Base-by-base conservation (phyloP, 305 asterid genomes). In the Rubia tinctorum region DNA sequence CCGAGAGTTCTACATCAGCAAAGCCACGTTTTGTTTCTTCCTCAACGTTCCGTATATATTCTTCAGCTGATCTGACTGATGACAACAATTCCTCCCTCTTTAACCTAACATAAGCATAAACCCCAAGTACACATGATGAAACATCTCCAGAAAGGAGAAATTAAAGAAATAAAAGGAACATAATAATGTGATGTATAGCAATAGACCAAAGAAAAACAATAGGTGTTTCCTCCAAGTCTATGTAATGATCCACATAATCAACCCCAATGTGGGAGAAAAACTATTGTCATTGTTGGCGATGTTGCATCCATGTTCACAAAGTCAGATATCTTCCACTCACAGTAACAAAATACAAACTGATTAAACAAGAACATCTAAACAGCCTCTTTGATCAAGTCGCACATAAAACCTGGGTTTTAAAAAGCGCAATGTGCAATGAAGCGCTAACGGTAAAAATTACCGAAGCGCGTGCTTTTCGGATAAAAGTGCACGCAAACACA, bases 11-110 rank as follows among this genome's bases (percentile, higher is more conserved):
- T 49, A 66, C 75, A 49, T 55, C 66, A 69, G 79, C 75, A 69
- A 89, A 83, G 76, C 84, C 85, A 81, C 83, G 93, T 74, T 83
- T 85, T 39, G 82, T 88, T 75, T 94, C 86, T 84, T 95, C 99
- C 82, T 95, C 96, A 75, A 89, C 95, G 69, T 84, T 87, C 69
- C 86, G 85, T 60, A 91, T 78, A 55, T 84, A 76, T 66, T 95
- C 97, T 79, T 89, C 85, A n/a, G 98, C 93, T 22, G 96, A 88
- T 83, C 81, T 80, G 58, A 91, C 91, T 76, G 87, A 68, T 71
- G 90, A 81, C 80, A 85, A 95, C 89, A 92, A 76, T 81, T 95
- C 98, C 89, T 83, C 81, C 86, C 76, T 92, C 77, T 89, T 89
- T 77, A 88, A 85, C 86, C 99, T 90, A 85, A 71, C 58, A 77